phyloP scores from a whole-genome alignment of 805 yeast species.

The Maudiozyma turicensis region DNA sequence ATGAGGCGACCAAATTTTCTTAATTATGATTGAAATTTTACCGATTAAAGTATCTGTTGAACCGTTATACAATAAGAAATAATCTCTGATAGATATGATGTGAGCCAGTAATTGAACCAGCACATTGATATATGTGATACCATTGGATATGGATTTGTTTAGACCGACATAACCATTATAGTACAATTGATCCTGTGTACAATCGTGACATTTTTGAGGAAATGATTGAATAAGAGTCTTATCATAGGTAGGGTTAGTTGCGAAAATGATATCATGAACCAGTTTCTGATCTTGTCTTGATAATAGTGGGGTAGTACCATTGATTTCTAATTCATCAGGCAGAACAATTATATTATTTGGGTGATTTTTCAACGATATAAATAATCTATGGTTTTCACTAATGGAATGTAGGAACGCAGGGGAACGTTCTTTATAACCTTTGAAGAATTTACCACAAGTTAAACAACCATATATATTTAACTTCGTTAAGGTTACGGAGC shows the following conservation, averaged over 20 bases:
- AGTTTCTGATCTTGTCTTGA: conserved; percentile 5
- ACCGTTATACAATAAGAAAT: conserved; percentile 26
- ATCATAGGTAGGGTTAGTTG: conserved; percentile 44
- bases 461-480: conserved; percentile 63
- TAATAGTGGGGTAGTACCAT: conserved; percentile 11
- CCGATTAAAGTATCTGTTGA: conserved; percentile 31
- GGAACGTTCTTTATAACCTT: conserved; percentile 55
- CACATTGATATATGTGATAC: conserved; percentile 48
- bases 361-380: conserved; percentile 41
- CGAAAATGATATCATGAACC: conserved; percentile 43
- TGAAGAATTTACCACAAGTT: conserved; percentile 62
- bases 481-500: conserved; percentile 52
- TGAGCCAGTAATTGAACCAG: conserved; percentile 49
- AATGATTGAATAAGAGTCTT: conserved; percentile 28
- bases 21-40: conserved; percentile 37
- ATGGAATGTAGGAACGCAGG: conserved; percentile 63
- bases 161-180: conserved; percentile 59
- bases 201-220: conserved; percentile 32
- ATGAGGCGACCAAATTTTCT: conserved; percentile 54
- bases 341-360: conserved; percentile 29
- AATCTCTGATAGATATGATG: conserved; percentile 40
- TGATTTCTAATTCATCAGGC: conserved; percentile 41
- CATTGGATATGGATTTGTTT: conserved; percentile 35
- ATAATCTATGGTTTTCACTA: conserved; percentile 55
- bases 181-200: conserved; percentile 37